Conservation (phyloP, 2,329 filamentous ascomycete species). For the Xylaria digitata region DNA sequence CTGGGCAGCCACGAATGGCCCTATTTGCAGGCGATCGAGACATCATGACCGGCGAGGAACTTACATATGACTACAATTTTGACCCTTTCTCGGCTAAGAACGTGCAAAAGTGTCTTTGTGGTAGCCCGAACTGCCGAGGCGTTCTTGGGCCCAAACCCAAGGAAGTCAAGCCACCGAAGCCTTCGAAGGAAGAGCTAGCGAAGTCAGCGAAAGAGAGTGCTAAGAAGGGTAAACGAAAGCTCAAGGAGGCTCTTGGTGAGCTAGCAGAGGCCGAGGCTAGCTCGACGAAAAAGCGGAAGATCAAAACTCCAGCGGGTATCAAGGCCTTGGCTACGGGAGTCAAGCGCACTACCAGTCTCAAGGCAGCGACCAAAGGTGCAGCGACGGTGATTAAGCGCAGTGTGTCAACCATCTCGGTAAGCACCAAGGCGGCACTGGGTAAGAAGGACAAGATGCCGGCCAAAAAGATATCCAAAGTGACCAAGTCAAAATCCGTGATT, state of each 20-base stretch:
- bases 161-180: conserved; percentile 62
- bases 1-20: conserved; percentile 93
- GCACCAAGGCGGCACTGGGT: conserved; percentile 49
- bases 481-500: conserved; percentile 48
- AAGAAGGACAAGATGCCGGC: conserved; percentile 40
- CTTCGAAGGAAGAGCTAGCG: conserved; percentile 57
- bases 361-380: conserved; percentile 52
- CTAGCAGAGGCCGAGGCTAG: conserved; percentile 46
- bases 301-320: conserved; percentile 53
- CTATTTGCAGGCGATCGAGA: conserved; percentile 91
- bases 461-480: conserved; percentile 43
- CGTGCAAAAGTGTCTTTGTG: conserved; percentile 74
- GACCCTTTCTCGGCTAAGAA: conserved; percentile 76
- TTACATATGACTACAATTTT: conserved; percentile 92
- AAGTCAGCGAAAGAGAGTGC: conserved; percentile 50
- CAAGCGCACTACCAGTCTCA: conserved; percentile 47
- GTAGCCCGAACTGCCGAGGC: conserved; percentile 71
- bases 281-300: conserved; percentile 61
- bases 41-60: conserved; percentile 93
- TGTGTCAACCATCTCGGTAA: conserved; percentile 55
- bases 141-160: conserved; percentile 71
- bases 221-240: conserved; percentile 67
- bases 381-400: conserved; percentile 54
- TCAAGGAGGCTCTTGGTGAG: conserved; percentile 63
- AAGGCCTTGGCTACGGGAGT: conserved; percentile 53